These are phyloP conservation scores for Talaromyces albobiverticillius DNA, from an alignment of 2,329 filamentous ascomycete species.

Conservation along the genomic window DNA sequence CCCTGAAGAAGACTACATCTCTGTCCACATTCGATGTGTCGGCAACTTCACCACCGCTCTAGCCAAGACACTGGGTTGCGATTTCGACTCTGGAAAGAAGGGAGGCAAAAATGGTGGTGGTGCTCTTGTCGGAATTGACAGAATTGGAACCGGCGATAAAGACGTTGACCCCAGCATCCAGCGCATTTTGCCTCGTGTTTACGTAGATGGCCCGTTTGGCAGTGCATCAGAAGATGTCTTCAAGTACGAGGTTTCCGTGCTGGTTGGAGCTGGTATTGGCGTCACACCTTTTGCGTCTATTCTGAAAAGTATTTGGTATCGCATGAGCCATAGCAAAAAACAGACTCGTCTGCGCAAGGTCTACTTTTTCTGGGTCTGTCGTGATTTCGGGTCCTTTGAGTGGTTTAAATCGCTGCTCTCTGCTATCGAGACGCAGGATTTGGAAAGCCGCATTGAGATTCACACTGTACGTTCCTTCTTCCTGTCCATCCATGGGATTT, in stretches of 20 bases:
- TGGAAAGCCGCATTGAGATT: constrained; percentile 81
- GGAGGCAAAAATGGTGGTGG: constrained; percentile 31
- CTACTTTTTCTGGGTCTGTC: constrained; percentile 91
- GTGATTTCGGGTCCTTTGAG: constrained; percentile 83
- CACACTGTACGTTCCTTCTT: constrained; percentile 44
- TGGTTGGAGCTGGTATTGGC: constrained; percentile 52
- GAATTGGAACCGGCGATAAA: constrained; percentile 43
- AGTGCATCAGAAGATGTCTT: constrained; percentile 86
- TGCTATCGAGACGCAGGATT: constrained; percentile 82
- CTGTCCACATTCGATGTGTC: constrained; percentile 78
- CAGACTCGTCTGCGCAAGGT: constrained; percentile 79
- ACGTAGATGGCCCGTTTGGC: constrained; percentile 81
- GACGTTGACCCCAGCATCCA: constrained; percentile 69
- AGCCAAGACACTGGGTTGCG: constrained; percentile 70
- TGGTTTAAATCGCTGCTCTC: constrained; percentile 83
- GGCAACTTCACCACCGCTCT: constrained; percentile 75
- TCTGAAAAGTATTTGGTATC: constrained; percentile 85
- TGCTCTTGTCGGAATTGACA: constrained; percentile 67
- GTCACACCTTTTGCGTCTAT: constrained; percentile 54
- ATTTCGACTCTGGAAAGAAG: constrained; percentile 54
- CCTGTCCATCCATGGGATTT: too few relatives aligned
- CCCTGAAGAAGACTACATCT: constrained; percentile 87
- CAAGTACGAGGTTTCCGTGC: constrained; percentile 51
- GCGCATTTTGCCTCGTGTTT: constrained; percentile 73
- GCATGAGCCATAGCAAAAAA: constrained; percentile 79